Conservation (phyloP, 768 basidiomycete species). For the Kockovaella imperatae region DNA sequence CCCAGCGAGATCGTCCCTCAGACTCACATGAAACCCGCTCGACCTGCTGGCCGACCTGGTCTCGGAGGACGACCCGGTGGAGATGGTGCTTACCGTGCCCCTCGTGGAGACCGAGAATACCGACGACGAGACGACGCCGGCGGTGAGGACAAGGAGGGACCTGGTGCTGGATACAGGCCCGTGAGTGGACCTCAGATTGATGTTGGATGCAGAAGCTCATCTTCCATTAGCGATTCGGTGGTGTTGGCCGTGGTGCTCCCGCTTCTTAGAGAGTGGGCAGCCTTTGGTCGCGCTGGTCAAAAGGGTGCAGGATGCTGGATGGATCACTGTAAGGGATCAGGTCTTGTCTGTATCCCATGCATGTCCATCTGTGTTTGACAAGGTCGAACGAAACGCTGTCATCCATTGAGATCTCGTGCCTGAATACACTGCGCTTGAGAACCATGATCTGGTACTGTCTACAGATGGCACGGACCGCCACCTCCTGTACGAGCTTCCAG, state of each 20-base stretch:
- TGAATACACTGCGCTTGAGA: too few species aligned
- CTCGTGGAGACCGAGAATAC: slow-evolving; percentile 64
- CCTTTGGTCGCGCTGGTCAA: too few species aligned
- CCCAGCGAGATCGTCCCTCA: slow-evolving; percentile 91
- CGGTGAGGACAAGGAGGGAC: slow-evolving; percentile 74
- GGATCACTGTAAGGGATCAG: too few species aligned
- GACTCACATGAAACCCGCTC: slow-evolving; percentile 93
- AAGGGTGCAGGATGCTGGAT: too few species aligned
- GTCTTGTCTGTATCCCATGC: too few species aligned
- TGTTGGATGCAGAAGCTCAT: slow-evolving; percentile 5
- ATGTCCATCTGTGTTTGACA: too few species aligned
- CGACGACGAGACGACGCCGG: slow-evolving; percentile 59
- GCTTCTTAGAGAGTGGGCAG: too few species aligned
- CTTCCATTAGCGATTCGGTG: slow-evolving; percentile 38
- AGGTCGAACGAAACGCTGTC: too few species aligned
- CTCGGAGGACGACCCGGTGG: slow-evolving; percentile 54
- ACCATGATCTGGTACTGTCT: too few species aligned
- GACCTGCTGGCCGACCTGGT: slow-evolving; percentile 65
- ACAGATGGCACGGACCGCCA: too few species aligned
- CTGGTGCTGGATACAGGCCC: slow-evolving; percentile 81
- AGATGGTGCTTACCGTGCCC: slow-evolving; percentile 76
- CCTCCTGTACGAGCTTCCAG: too few species aligned
- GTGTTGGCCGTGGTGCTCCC: slow-evolving; percentile 46
- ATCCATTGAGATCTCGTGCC: too few species aligned
- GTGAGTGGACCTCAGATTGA: slow-evolving; percentile 56